Evolutionary conservation across 2,329 filamentous ascomycete genomes (phyloP).

Genomic region (Ceratocystis colombiana): DNA sequence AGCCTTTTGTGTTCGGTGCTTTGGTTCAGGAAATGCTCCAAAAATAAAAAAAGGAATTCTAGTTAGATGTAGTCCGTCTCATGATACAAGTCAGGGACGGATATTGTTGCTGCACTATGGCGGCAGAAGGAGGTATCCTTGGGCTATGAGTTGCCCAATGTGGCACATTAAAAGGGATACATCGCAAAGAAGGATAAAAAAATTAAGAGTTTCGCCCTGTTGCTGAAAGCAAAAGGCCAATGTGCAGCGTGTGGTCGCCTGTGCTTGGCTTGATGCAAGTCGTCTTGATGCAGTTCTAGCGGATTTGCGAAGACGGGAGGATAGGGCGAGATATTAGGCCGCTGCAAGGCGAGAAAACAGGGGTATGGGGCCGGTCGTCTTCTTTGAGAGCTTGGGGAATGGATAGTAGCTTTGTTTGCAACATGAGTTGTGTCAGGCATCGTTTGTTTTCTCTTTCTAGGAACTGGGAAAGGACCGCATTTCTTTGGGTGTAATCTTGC

Average conservation of each 20-base stretch:
- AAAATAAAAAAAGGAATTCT: too few relatives aligned
- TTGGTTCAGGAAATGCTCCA: too few relatives aligned
- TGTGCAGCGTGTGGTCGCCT: not conserved
- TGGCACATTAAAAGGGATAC: not conserved
- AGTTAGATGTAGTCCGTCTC: not conserved
- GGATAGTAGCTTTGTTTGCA: not conserved
- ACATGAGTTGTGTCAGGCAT: not conserved
- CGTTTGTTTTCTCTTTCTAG: not conserved
- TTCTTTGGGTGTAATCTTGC: not conserved
- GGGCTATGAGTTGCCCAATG: not conserved
- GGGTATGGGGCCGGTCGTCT: not conserved
- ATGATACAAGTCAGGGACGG: not conserved
- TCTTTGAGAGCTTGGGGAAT: not conserved
- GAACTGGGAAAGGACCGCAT: not conserved
- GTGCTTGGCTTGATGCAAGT: not conserved
- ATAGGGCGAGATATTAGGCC: slow-evolving; percentile 4
- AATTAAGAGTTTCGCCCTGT: not conserved
- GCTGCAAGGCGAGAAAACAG: slow-evolving; percentile 3
- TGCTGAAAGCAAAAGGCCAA: not conserved
- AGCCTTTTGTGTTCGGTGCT: too few relatives aligned
- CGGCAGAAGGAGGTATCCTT: not conserved
- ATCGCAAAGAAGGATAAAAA: not conserved
- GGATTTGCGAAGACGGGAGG: not conserved
- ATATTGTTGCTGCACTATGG: not conserved
- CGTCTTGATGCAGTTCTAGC: not conserved